Percentiles rank a stretch among this genome's conserved stretches.
Conservation (phyloP, 345 rosid species). For the Turnera subulata region DNA sequence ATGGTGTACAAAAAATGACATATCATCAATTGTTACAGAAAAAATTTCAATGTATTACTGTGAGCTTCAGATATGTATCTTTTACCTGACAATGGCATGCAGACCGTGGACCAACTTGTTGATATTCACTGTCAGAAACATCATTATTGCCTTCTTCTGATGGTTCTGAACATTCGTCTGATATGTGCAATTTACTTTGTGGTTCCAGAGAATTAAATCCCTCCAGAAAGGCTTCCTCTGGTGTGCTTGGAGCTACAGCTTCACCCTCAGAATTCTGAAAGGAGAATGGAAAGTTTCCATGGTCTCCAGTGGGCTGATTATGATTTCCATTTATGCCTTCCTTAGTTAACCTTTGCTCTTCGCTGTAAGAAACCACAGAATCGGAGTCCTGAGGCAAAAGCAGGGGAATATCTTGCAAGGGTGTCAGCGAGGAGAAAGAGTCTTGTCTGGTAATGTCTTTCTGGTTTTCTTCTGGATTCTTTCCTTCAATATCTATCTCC, state of each 20-base stretch:
- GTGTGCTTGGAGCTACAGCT: slow-evolving; percentile 19
- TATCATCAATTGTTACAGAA: no score
- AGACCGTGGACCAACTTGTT: slow-evolving; percentile 52
- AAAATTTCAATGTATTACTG: neutral
- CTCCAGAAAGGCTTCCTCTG: slow-evolving; percentile 16
- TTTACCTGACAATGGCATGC: slow-evolving; percentile 76
- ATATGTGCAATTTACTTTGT: slow-evolving; percentile 25
- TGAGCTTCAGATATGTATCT: slow-evolving; percentile 2
- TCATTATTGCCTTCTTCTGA: slow-evolving; percentile 29
- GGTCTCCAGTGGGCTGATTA: slow-evolving; percentile 9
- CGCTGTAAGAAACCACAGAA: slow-evolving; percentile 16
- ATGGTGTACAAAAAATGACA: neutral
- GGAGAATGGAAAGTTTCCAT: slow-evolving; percentile 13
- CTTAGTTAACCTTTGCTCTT: slow-evolving; percentile 19
- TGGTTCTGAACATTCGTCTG: slow-evolving; percentile 40
- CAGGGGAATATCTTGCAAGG: slow-evolving; percentile 65
- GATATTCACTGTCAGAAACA: slow-evolving; percentile 23
- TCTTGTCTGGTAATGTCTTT: slow-evolving; percentile 35
- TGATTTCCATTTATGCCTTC: slow-evolving; percentile 5
- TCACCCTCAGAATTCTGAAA: slow-evolving; percentile 25
- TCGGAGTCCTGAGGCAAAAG: slow-evolving; percentile 84
- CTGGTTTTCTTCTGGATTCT: slow-evolving; percentile 33
- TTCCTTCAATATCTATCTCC: slow-evolving; percentile 45
- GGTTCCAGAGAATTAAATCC: slow-evolving; percentile 24
- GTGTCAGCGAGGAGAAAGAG: slow-evolving; percentile 50